Conservation (phyloP, 1,139 yeast genomes). For the Taphrina deformans region DNA sequence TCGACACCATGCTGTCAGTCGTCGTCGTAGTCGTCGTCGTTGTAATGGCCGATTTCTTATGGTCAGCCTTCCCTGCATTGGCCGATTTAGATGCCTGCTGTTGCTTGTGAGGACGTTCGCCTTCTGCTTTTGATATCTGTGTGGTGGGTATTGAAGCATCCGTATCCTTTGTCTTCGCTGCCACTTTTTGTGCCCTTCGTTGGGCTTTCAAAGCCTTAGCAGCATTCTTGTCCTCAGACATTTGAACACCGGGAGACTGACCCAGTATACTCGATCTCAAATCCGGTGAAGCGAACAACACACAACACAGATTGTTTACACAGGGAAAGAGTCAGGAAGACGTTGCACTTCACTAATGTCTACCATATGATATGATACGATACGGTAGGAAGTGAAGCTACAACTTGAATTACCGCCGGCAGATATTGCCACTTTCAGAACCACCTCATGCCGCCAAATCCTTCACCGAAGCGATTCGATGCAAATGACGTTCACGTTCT, state of each 20-base stretch:
- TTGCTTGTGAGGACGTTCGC: not conserved
- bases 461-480: too few species aligned
- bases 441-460: too few species aligned
- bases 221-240: conserved; percentile 23
- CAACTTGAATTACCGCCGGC: not conserved
- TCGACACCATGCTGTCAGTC: not conserved
- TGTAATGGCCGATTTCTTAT: not conserved
- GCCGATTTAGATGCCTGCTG: not conserved
- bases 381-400: not conserved
- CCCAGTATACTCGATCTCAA: too few species aligned
- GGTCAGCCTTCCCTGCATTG: not conserved
- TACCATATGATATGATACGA: too few species aligned
- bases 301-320: too few species aligned
- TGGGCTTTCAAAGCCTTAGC: conserved; percentile 29
- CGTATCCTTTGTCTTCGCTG: conserved; percentile 15
- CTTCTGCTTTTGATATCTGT: not conserved
- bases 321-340: too few species aligned
- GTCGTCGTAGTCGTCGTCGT: not conserved
- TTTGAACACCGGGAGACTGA: not conserved
- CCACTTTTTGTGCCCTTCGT: conserved; percentile 25
- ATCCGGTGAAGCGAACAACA: too few species aligned
- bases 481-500: too few species aligned
- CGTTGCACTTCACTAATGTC: too few species aligned
- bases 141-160: conserved; percentile 7
- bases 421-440: not conserved